These are phyloP conservation scores for Pachyrhizus erosus DNA, from an alignment of 306 rosid genomes.

Conservation along the genomic window DNA sequence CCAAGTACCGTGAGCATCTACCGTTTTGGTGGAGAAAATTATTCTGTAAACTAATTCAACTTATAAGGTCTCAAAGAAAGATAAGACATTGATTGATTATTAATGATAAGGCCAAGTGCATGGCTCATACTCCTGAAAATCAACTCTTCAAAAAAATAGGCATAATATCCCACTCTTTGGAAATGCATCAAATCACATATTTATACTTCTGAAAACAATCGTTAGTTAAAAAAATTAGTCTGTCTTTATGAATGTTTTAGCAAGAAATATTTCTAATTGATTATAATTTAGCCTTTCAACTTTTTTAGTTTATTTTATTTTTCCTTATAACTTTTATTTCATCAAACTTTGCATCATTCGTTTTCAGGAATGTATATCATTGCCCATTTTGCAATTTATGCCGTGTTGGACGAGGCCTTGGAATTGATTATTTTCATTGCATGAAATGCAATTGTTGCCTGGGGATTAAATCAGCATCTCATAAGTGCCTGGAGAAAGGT, in stretches of 20 bases:
- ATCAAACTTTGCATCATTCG: slow-evolving; percentile 11
- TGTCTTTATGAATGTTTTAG: slow-evolving; percentile 15
- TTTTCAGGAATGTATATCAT: slow-evolving; percentile 87
- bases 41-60: no score
- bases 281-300: slow-evolving; percentile 24
- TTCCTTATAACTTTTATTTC: not conserved
- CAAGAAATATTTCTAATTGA: slow-evolving; percentile 31
- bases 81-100: no score
- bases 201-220: not conserved
- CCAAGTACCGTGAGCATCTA: no score
- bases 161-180: not conserved
- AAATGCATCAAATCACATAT: slow-evolving; percentile 22
- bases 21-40: no score
- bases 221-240: not conserved
- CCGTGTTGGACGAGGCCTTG: slow-evolving; percentile 96
- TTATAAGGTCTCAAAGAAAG: no score
- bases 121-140: no score
- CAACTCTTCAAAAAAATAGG: no score
- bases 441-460: slow-evolving; percentile 99
- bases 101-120: no score
- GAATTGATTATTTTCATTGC: slow-evolving; percentile 94
- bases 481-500: slow-evolving; percentile 94
- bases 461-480: slow-evolving; percentile 82
- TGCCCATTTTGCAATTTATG: slow-evolving; percentile 99
- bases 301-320: slow-evolving; percentile 24